phyloP scores from a whole-genome alignment of 176 grass and related monocot species.

The Rhynchospora pubera region DNA sequence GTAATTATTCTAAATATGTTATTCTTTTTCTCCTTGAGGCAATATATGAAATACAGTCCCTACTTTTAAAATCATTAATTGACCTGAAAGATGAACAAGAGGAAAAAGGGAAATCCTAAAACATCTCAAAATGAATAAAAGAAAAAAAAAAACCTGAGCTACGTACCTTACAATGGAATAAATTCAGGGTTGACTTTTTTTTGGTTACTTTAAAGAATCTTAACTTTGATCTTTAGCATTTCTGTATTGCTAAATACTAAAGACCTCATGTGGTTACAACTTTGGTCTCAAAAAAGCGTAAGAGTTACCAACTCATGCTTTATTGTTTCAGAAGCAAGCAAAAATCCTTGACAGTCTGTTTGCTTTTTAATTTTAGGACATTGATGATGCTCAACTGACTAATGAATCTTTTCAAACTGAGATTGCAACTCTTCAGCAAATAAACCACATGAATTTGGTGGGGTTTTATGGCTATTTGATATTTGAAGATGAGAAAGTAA shows the following conservation, averaged over 20 bases:
- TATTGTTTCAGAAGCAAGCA: not conserved
- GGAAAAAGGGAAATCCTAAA: not conserved
- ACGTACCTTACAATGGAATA: not conserved
- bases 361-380: conserved; percentile 36
- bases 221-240: not conserved
- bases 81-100: not conserved
- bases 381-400: conserved; percentile 40
- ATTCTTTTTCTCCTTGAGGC: not conserved
- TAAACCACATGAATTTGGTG: conserved; percentile 90
- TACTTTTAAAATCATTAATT: not conserved
- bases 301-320: not conserved
- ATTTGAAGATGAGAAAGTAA: conserved; percentile 73
- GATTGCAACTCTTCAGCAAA: conserved; percentile 65
- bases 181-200: not conserved
- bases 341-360: not conserved
- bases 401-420: conserved; percentile 66
- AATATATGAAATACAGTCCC: not conserved
- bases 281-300: not conserved
- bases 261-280: not conserved
- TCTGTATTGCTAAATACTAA: not conserved
- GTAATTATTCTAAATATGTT: not conserved
- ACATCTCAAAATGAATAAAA: not conserved
- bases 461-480: conserved; percentile 72
- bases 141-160: not conserved
- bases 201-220: not conserved